phyloP scores from a whole-genome alignment of 805 yeast species.

The Ogataea salicorniae region DNA sequence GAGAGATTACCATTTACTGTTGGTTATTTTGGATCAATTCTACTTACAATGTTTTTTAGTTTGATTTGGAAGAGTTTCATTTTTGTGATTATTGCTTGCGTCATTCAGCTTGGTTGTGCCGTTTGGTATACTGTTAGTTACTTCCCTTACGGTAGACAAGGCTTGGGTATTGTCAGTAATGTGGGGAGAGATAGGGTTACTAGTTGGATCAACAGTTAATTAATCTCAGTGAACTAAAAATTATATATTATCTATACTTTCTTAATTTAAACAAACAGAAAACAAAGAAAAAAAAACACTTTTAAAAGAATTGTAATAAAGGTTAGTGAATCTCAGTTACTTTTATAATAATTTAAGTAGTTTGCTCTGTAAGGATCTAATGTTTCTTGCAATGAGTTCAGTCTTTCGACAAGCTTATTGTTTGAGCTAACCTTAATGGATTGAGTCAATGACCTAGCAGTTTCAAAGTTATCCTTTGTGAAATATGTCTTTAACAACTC shows the following conservation, averaged over 20 bases:
- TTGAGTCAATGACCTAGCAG: slow-evolving; percentile 16
- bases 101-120: slow-evolving; percentile 74
- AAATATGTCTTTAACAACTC: slow-evolving; percentile 14
- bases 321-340: not conserved
- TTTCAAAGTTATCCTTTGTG: slow-evolving; percentile 6
- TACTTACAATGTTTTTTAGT: slow-evolving; percentile 68
- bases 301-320: not conserved
- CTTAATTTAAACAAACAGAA: not conserved
- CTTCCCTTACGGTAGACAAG: slow-evolving; percentile 75
- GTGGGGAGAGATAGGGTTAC: slow-evolving; percentile 8
- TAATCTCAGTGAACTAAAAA: not conserved
- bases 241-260: not conserved
- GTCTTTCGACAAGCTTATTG: slow-evolving; percentile 3
- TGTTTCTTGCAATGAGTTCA: slow-evolving; percentile 5
- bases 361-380: slow-evolving; percentile 19
- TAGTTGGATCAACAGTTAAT: slow-evolving; percentile 24
- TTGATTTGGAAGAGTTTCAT: slow-evolving; percentile 59
- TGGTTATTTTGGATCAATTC: slow-evolving; percentile 69
- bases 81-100: slow-evolving; percentile 63
- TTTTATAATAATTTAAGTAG: slow-evolving; percentile 14
- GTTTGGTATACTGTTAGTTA: slow-evolving; percentile 80
- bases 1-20: slow-evolving; percentile 69
- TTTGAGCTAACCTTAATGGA: slow-evolving; percentile 2
- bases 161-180: slow-evolving; percentile 29
- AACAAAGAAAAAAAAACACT: not conserved